Conservation (phyloP, 345 rosid species). For the Sisymbrium altissimum region DNA sequence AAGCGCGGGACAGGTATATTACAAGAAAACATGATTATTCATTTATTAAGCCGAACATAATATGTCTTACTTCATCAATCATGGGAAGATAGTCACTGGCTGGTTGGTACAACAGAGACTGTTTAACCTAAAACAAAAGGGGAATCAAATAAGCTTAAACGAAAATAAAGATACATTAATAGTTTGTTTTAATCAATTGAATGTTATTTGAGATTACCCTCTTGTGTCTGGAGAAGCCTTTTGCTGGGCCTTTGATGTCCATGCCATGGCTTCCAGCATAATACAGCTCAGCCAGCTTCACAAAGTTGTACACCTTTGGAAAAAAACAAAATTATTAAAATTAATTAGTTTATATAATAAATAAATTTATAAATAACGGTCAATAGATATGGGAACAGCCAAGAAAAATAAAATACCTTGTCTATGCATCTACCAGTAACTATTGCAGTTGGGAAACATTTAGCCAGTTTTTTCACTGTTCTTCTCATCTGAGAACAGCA, state of each 20-base stretch:
- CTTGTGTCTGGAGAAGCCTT: constrained; percentile 46
- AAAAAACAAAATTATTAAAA: neutral
- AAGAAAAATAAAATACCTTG: constrained; percentile 52
- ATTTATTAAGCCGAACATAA: neutral
- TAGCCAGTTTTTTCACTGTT: constrained; percentile 61
- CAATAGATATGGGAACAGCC: neutral
- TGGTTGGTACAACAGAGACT: constrained; percentile 68
- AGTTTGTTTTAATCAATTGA: constrained; percentile 41
- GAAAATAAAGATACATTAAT: constrained; percentile 15
- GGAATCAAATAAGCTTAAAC: constrained; percentile 13
- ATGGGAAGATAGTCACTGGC: constrained; percentile 77
- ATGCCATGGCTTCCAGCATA: constrained; percentile 99
- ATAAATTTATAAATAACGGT: neutral
- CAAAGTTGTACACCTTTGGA: constrained; percentile 75
- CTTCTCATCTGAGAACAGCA: constrained; percentile 65
- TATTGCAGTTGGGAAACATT: constrained; percentile 82
- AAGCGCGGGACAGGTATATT: neutral
- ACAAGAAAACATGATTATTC: neutral
- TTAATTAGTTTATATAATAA: neutral
- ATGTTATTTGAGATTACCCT: constrained; percentile 36
- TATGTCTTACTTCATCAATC: constrained; percentile 66
- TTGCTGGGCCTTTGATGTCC: constrained; percentile 95
- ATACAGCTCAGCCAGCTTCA: constrained; percentile 75
- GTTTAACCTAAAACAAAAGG: constrained; percentile 40
- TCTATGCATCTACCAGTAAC: constrained; percentile 93